Evolutionary conservation across 2,329 filamentous ascomycete genomes (phyloP), one percentile per base, ranked within the genome.

Genomic region (Nectriaceae sp.): DNA sequence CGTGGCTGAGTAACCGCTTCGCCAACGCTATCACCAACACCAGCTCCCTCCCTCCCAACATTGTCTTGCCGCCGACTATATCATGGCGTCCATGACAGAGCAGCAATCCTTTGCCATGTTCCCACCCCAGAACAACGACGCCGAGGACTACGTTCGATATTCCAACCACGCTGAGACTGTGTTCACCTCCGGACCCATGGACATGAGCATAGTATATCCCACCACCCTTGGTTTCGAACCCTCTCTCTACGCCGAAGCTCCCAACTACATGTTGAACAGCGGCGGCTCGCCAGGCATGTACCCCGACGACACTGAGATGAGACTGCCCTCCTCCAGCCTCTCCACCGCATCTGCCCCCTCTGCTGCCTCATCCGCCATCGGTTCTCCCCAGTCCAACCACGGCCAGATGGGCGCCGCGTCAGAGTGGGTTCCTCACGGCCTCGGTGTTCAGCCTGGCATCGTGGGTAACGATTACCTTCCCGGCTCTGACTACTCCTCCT

Each of bases 341-440:
- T 90, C 78, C 52, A 83, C 78, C 50, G 77, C 76, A 20, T 87
- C 82, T 49, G 84, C 70, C 47, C 80, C 74, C 44, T 88, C 86
- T 43, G 82, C 82, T 4, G 75, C 84, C 5, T 88, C 85, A 1
- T 88, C 85, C 8, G 82, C 81, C 45, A 79, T 85, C 53, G 84
- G 84, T 47, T 89, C 85, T 19, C 85, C 85, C 21, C 81, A 83
- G 60, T 85, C 84, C 2, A 78, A 80, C 54, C 77, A 80, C 60
- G 77, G 78, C 47, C 80, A 80, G 56, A 69, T 79, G 54, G 80
- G 80, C 52, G 73, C 75, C 59, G 76, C 82, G 42, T 75, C 83
- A 39, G 80, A 84, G 50, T 88, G 84, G 82, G 68, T 76, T 55
- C 68, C 74, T 18, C 62, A 65, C 43, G 78, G 78, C 44, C 71